These are phyloP conservation scores for Colletotrichum filicis DNA, from an alignment of 2,329 filamentous ascomycete genomes.

Conservation along the genomic window DNA sequence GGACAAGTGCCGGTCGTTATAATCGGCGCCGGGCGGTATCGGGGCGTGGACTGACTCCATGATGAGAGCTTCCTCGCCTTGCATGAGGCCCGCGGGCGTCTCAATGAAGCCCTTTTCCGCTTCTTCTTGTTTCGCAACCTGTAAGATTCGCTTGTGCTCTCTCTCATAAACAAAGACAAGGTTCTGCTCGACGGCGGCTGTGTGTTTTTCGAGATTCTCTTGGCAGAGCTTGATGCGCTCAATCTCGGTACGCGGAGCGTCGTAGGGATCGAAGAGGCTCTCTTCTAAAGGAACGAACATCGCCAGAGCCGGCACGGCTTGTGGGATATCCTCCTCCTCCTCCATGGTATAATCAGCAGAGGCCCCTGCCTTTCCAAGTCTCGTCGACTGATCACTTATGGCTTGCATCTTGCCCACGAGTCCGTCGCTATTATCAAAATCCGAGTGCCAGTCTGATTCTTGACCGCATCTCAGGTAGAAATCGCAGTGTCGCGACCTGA, in stretches of 20 bases:
- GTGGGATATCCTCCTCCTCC: constrained; percentile 37
- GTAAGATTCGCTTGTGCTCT: constrained; percentile 45
- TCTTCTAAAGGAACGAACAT: constrained; percentile 48
- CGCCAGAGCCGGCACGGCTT: constrained; percentile 21
- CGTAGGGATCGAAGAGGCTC: constrained; percentile 43
- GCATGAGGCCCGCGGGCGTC: neutral
- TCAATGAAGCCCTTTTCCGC: neutral
- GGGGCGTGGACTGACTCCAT: constrained; percentile 10
- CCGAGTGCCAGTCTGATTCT: neutral
- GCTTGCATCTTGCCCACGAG: neutral
- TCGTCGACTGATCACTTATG: neutral
- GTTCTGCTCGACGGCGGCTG: constrained; percentile 43
- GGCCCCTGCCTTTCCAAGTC: neutral
- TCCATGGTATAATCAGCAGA: neutral
- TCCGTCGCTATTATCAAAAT: neutral
- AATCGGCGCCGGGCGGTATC: constrained; percentile 14
- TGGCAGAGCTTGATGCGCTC: constrained; percentile 44
- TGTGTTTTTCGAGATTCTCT: constrained; percentile 44
- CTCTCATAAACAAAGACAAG: constrained; percentile 46
- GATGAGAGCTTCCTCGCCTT: constrained; percentile 11
- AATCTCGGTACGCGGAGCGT: constrained; percentile 40
- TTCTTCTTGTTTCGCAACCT: constrained; percentile 35
- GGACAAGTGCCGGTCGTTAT: constrained; percentile 6
- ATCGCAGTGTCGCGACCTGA: neutral
- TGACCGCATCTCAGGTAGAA: neutral